phyloP scores from a whole-genome alignment of 2,329 filamentous ascomycete species.

The Trichoderma atroviride region DNA sequence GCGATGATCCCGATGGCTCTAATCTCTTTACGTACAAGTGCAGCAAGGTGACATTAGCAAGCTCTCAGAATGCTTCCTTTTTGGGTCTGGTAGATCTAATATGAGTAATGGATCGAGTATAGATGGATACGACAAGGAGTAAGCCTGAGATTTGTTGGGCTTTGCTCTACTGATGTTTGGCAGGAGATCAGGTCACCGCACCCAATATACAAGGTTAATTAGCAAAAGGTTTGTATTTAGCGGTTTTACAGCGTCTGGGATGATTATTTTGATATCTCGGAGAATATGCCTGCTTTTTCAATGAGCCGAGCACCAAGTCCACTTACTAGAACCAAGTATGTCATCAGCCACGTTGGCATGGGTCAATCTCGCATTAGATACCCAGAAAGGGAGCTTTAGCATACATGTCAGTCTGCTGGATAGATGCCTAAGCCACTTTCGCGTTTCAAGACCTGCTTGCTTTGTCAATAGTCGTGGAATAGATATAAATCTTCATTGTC shows the following conservation, averaged over 20 bases:
- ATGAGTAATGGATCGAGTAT: background rate
- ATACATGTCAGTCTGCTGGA: background rate
- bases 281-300: background rate
- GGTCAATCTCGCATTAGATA: background rate
- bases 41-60: background rate
- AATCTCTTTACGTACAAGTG: background rate
- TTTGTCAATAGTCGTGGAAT: background rate
- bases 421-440: background rate
- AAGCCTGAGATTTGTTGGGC: background rate
- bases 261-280: no score
- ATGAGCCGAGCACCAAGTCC: background rate
- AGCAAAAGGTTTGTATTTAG: no score
- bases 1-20: background rate
- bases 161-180: background rate
- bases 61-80: background rate
- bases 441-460: background rate
- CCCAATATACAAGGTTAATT: no score
- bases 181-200: no score
- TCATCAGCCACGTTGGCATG: background rate
- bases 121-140: background rate
- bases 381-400: background rate
- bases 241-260: no score
- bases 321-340: background rate
- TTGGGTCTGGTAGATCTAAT: background rate
- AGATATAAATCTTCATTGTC: background rate